Conservation (phyloP, 805 yeast species). For the Torulaspora delbrueckii region DNA sequence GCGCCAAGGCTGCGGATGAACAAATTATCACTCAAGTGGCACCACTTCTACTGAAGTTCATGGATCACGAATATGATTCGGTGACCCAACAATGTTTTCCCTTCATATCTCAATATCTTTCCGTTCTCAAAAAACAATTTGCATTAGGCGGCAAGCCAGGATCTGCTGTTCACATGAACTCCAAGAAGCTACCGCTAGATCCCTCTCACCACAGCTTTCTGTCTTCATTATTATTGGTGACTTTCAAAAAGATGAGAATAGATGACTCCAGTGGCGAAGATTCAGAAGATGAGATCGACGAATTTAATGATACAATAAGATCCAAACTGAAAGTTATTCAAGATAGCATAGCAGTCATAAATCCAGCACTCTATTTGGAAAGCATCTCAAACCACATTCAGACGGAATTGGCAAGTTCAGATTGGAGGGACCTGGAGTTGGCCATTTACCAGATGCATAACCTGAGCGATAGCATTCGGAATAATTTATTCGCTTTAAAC, state of each 20-base stretch:
- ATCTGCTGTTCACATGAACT: conserved; percentile 37
- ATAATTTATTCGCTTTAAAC: conserved; percentile 66
- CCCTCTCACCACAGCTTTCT: conserved; percentile 48
- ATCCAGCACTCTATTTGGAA: conserved; percentile 57
- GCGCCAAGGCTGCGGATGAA: conserved; percentile 39
- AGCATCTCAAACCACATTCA: conserved; percentile 52
- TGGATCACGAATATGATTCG: conserved; percentile 84
- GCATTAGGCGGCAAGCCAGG: conserved; percentile 39
- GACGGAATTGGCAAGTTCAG: conserved; percentile 38
- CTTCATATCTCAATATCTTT: conserved; percentile 67
- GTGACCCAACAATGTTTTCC: conserved; percentile 79
- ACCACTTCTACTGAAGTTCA: conserved; percentile 66
- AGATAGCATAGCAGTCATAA: conserved; percentile 66
- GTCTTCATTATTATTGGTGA: conserved; percentile 57
- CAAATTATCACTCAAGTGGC: conserved; percentile 54
- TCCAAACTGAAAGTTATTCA: conserved; percentile 70
- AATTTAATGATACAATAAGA: conserved; percentile 71
- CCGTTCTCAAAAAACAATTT: conserved; percentile 57
- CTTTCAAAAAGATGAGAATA: conserved; percentile 72
- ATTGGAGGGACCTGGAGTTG: conserved; percentile 83
- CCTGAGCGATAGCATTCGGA: conserved; percentile 73
- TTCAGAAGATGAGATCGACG: conserved; percentile 69
- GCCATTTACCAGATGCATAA: conserved; percentile 79
- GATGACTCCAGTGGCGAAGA: conserved; percentile 73
- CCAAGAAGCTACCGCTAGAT: conserved; percentile 34